Base-by-base conservation (phyloP, 805 yeast genomes). In the Lachancea sp. region DNA sequence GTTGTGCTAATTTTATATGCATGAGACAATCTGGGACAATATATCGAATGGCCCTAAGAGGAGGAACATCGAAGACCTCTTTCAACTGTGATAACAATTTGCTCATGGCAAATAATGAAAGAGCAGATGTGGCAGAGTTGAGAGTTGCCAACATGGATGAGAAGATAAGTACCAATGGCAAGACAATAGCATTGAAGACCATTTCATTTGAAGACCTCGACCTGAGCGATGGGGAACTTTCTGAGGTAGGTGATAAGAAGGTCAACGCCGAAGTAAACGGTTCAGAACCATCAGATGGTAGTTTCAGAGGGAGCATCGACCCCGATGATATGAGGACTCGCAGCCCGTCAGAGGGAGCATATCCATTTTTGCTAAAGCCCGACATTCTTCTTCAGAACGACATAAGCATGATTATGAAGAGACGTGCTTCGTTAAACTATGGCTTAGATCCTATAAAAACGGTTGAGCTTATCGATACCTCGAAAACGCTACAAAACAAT, bases 1-100 rank as follows among this genome's bases (percentile, higher is more conserved):
- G 78, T 17, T 73, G 77, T 1, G 72, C 83, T 7, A 78, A 81
- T 50, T 70, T 85, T 42, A 77, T 89, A 21, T 88, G 97, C 60
- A 82, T 89, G 83, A 69, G 96, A 48, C 94, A 86, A 52, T 83
- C 95, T 1, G 97, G 97, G 3, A 81, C 85, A 39, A 79, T 88
- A 0, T 88, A 83, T 60, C 70, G 82, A 43, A 84, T 84, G 89
- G 74, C 81, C 0, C 83, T 81, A 0, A 63, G 68, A 1, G 90
- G 84, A 55, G 74, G 83, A 36, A 78, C 78, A 23, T 77, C 77
- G 26, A 69, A 78, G 7, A 56, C 83, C 7, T 68, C 67, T 12
- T 83, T 88, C 60, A 83, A 78, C 49, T 77, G 90, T 1, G 73
- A 69, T 50, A 83, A 83, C 52, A 86, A 80, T 40, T 60, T 83